Evolutionary conservation across 2,329 filamentous ascomycete species (phyloP), one percentile per base, ranked within the genome.

Genomic region (Thelonectria blattea): DNA sequence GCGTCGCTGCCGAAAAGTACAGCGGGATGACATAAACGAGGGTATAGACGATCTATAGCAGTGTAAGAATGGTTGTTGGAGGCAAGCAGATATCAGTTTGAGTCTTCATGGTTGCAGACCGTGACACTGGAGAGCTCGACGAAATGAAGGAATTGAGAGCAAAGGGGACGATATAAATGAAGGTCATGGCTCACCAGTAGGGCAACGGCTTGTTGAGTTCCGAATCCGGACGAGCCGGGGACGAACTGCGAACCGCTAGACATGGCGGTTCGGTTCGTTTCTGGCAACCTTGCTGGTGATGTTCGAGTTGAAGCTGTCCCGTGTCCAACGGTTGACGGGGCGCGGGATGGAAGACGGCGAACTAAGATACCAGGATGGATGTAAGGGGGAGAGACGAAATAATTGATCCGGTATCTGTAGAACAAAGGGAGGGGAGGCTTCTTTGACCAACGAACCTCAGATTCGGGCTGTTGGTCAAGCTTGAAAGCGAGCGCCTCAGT

Each of bases 11-110:
- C 18, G 90, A 95, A 64, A 94, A 82, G 80, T 99, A 97, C 77
- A 98, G 92, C 22, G 95, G 94, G 3, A 91, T 80, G 69, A 99
- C 91, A 79, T 98, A 99, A 79, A 92, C 79, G 68, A 93, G 76
- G n/a, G 92, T 96, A 78, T 96, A 96, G 63, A 88, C 76, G 63
- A 93, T 79, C 91, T 73, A 43, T 53, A 15, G 34, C n/a, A 58
- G 27, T n/a, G 17, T 10, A 48, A 17, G 24, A 37, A 45, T 20
- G 17, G 12, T 20, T 17, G 37, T 52, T 61, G 41, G 59, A 46
- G 27, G 42, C 65, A 34, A 60, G 54, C 39, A 56, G 49, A 52
- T 51, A 42, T 41, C 27, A 52, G 14, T 15, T 27, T n/a, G 39
- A 49, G 30, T 18, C 34, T 14, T 53, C 22, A 30, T 49, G 43